Percentiles rank a stretch among this genome's conserved stretches.
Conservation (phyloP, 306 rosid species). For the Vigna reflexopilosa region DNA sequence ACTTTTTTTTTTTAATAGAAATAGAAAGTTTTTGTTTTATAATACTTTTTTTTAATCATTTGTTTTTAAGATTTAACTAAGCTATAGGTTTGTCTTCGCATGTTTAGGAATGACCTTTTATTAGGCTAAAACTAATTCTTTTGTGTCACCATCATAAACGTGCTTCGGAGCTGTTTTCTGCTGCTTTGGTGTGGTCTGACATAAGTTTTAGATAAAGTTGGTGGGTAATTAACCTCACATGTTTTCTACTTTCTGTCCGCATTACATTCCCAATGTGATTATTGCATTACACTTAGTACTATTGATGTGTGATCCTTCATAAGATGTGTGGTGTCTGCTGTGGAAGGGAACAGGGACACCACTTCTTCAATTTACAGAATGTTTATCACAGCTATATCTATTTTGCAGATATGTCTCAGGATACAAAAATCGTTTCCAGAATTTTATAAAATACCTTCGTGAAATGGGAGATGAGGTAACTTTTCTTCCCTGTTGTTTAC, state of each 20-base stretch:
- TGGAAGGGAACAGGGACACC: background rate
- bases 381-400: background rate
- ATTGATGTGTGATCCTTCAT: background rate
- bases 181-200: background rate
- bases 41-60: too few relatives aligned
- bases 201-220: constrained; percentile 15
- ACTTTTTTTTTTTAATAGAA: background rate
- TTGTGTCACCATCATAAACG: constrained; percentile 4
- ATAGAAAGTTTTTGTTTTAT: background rate
- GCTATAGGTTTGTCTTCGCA: constrained; percentile 23
- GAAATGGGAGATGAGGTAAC: constrained; percentile 71
- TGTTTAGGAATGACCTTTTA: background rate
- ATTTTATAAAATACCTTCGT: constrained; percentile 58
- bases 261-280: background rate
- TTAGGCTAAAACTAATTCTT: constrained; percentile 21
- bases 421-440: constrained; percentile 63
- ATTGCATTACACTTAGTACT: constrained; percentile 9
- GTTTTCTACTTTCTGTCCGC: constrained; percentile 20
- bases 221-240: background rate
- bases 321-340: background rate
- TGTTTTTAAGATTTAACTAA: constrained; percentile 15
- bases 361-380: constrained; percentile 12
- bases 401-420: constrained; percentile 63
- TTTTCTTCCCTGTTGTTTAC: background rate
- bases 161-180: constrained; percentile 37